Base-by-base conservation (phyloP, 768 basidiomycete species). In the Lactarius evosmus region DNA sequence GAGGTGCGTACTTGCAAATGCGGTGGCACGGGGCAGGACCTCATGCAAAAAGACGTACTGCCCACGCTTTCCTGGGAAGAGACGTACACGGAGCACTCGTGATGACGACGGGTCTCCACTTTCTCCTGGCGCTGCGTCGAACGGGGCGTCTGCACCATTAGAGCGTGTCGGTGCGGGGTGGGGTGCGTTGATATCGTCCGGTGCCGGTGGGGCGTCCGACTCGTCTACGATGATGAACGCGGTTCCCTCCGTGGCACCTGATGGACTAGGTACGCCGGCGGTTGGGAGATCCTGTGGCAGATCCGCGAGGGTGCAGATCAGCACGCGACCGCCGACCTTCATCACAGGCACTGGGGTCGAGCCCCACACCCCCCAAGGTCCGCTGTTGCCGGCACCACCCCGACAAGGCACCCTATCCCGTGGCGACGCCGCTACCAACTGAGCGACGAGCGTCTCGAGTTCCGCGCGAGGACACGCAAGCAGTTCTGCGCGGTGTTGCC, bases 401-500 rank as follows among this genome's bases (percentile, higher is more conserved):
- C 14, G 27, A 11, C n/a, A n/a, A 12, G 44, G 49, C 32, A 7
- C 50, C 12, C 44, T 3, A 7, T 58, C 61, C 29, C 46, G 64
- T 49, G 25, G 12, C 1, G 56, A n/a, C 14, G 22, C 3, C 16
- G 63, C 19, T 8, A 74, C 69, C 22, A 76, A 51, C 2, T 56
- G 60, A 2, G 49, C 27, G 32, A 88, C 80, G 6, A 86, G 52
- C 4, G 69, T 71, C 3, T 81, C 78, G 4, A 95, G 78, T 1
- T 82, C 78, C 0, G 78, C 73, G 27, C 88, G 79, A 7, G 73
- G 69, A 0, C 81, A 73, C 0, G 69, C 34, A 17, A 94, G 73
- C 7, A 96, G 75, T 8, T 67, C 69, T 2, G 75, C 70, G 32
- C 76, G 77, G 68, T 92, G 72, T 30, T 62, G 66, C 90, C 94